Base-by-base conservation (phyloP, 352 stramenopile genomes). In the Pilasporangium apinafurcum region DNA sequence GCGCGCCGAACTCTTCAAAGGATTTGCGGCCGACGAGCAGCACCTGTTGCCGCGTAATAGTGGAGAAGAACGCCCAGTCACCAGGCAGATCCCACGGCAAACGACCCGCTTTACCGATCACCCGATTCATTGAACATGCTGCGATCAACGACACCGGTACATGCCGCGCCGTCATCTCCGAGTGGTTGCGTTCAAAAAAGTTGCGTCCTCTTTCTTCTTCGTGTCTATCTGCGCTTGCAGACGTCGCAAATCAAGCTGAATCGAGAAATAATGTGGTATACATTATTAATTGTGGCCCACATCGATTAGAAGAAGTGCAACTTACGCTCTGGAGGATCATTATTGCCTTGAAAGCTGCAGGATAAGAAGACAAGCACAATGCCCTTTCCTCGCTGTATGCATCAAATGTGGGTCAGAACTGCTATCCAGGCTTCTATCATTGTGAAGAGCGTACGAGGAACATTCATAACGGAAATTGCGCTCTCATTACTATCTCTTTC, bases 21-120 rank as follows among this genome's bases (percentile, higher is more conserved):
- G 71, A 90, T 32, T 53, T 51, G 18, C 74, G 69, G 13, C 78
- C 78, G 22, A 88, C 62, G 25, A 90, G 52, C 36, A 86, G 58
- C 57, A 84, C 72, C 36, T 87, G 72, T 10, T 51, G 43, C 12
- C 45, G 55, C 27, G 72, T 84, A 4, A 55, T 48, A 7, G 69
- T 75, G 34, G 54, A 62, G 55, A 90, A 90, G 54, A 80, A 91
- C 9, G 69, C 41, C 78, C 78, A 91, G 45, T 91, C 78, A 2
- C 56, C 58, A 10, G 78, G 70, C 14, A 91, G 37, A 13, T 48
- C 44, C 78, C 78, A 91, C 17, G 78, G 78, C 31, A 88, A 50
- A 16, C 40, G 56, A 4, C 75, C 78, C 16, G 54, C 41, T 21
- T 50, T 54, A 8, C 78, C 78, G 41, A 88, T 91, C 29, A 72